phyloP scores from a whole-genome alignment of 2,329 filamentous ascomycete genomes.

The Sordariomycetes sp. region DNA sequence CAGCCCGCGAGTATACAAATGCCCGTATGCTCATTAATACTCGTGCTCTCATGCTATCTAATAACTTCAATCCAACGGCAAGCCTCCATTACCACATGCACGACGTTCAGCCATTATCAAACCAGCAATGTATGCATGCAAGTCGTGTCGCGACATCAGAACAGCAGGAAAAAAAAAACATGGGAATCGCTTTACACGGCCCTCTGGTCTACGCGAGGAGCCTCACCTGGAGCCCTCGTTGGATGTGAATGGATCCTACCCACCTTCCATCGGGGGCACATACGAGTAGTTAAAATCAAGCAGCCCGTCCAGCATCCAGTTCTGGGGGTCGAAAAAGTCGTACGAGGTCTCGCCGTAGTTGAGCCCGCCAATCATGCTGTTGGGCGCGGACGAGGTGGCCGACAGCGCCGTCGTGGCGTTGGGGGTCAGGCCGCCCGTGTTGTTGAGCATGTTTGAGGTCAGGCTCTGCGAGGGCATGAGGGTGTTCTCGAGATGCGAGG shows the following conservation, averaged over 20 bases:
- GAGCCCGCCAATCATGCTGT: conserved; percentile 38
- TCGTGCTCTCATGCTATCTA: too few relatives aligned
- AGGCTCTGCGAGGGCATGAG: conserved; percentile 33
- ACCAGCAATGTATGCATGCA: too few relatives aligned
- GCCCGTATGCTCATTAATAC: too few relatives aligned
- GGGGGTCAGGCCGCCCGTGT: conserved; percentile 45
- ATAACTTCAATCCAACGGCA: too few relatives aligned
- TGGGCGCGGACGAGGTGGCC: conserved; percentile 26
- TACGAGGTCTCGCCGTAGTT: conserved; percentile 59
- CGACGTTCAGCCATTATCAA: too few relatives aligned
- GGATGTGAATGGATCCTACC: conserved; percentile 9
- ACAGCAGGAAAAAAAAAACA: too few relatives aligned
- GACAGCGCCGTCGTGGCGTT: conserved; percentile 38
- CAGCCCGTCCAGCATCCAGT: conserved; percentile 86
- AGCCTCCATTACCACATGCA: too few relatives aligned
- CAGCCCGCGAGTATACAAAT: too few relatives aligned
- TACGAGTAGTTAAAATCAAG: conserved; percentile 70
- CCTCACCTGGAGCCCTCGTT: not conserved
- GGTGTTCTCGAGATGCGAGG: conserved; percentile 55
- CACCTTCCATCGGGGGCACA: conserved; percentile 43
- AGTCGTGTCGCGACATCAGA: too few relatives aligned
- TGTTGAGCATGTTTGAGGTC: conserved; percentile 32
- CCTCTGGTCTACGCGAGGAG: too few relatives aligned
- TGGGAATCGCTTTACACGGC: too few relatives aligned
- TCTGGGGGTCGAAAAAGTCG: conserved; percentile 85